Percentiles rank a stretch among this genome's conserved stretches.
These are phyloP conservation scores for Trichocladium uniseriatum DNA, from an alignment of 495 filamentous ascomycete genomes.

Conservation along the genomic window DNA sequence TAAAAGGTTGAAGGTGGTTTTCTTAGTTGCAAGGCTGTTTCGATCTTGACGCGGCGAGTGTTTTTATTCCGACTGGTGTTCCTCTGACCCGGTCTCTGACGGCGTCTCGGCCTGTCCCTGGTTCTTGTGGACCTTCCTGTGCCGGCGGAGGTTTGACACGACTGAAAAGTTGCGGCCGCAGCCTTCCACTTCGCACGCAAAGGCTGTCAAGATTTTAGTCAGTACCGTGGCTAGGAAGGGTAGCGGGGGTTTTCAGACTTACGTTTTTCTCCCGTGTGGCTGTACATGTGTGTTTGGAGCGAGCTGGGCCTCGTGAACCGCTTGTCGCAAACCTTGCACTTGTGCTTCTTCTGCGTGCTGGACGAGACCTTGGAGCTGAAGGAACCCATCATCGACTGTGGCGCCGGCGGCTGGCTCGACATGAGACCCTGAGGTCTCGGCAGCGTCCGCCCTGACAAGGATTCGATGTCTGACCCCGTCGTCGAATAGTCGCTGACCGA, in stretches of 20 bases:
- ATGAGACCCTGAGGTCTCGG: conserved; percentile 69
- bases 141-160: conserved; percentile 88
- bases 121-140: conserved; percentile 87
- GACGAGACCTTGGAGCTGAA: conserved; percentile 97
- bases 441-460: conserved; percentile 65
- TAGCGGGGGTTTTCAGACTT: conserved; percentile 37
- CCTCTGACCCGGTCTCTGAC: conserved; percentile 44
- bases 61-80: conserved; percentile 37
- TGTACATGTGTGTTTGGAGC: conserved; percentile 97
- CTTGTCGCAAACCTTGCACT: conserved; percentile 99
- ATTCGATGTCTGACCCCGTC: conserved; percentile 76
- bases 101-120: conserved; percentile 53
- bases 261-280: conserved; percentile 98
- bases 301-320: conserved; percentile 95
- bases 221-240: conserved; percentile 10
- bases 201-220: conserved; percentile 48
- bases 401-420: conserved; percentile 64
- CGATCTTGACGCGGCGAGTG: neutral
- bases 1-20: conserved; percentile 4
- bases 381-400: conserved; percentile 96
- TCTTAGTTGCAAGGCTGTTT: conserved; percentile 5
- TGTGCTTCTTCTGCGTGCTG: conserved; percentile 98
- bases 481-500: conserved; percentile 95
- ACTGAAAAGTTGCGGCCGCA: conserved; percentile 97
- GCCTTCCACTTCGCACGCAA: conserved; percentile 86